Percentiles rank a stretch among this genome's conserved stretches.
These are phyloP conservation scores for Paramecium tetraurelia DNA, from an alignment of 73 alveolate species.

Conservation along the genomic window DNA sequence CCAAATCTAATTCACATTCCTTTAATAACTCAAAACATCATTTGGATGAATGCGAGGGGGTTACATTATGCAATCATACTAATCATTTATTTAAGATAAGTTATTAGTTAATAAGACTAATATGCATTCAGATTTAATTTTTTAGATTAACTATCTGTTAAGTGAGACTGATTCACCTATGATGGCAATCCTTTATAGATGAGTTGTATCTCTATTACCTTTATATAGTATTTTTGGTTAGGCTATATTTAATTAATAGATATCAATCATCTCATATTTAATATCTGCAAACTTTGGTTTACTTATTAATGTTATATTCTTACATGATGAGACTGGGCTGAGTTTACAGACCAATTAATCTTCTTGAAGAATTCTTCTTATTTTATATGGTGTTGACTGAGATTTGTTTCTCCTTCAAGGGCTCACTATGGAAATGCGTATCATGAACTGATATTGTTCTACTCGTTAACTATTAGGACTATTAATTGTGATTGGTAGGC, in stretches of 20 bases:
- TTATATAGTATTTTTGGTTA: neutral
- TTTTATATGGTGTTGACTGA: neutral
- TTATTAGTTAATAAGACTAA: neutral
- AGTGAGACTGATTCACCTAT: neutral
- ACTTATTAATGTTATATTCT: neutral
- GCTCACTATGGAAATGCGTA: neutral
- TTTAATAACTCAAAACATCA: neutral
- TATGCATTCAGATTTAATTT: neutral
- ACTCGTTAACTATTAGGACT: neutral
- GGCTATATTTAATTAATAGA: neutral
- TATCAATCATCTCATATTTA: neutral
- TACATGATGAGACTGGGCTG: neutral
- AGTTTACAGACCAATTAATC: neutral
- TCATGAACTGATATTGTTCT: neutral
- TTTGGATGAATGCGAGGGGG: neutral
- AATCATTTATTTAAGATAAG: neutral
- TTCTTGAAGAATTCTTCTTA: neutral
- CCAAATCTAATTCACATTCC: neutral
- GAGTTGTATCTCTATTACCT: neutral
- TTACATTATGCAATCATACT: slow-evolving; percentile 4
- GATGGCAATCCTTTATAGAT: neutral
- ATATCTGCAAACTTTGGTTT: neutral
- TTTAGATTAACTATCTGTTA: neutral
- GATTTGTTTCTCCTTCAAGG: neutral
- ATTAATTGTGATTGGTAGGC: neutral